A percentile compares a stretch with the other conserved stretches of the same genome.
These are phyloP conservation scores for Apiospora sp. DNA, from an alignment of 2,329 filamentous ascomycete species.

Conservation along the genomic window DNA sequence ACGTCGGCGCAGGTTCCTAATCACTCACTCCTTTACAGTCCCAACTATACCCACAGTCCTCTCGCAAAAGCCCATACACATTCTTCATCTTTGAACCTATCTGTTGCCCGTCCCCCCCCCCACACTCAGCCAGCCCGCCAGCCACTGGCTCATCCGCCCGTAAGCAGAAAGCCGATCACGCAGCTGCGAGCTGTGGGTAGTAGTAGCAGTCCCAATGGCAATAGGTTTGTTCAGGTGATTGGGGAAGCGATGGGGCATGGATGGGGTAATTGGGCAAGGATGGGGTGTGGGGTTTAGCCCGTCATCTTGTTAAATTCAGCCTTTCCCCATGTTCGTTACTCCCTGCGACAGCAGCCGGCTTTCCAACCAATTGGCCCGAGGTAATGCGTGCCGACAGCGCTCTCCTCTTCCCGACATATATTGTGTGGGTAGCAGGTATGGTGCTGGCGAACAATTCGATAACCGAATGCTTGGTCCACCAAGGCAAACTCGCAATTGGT, in stretches of 20 bases:
- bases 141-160: not conserved
- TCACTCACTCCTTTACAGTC: not conserved
- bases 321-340: not conserved
- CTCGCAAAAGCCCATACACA: not conserved
- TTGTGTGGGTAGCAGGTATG: not conserved
- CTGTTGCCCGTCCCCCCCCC: not conserved
- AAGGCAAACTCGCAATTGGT: not conserved
- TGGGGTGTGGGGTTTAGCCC: conserved; percentile 1
- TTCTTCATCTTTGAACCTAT: not conserved
- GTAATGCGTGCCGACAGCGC: not conserved
- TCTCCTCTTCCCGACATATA: not conserved
- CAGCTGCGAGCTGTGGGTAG: not conserved
- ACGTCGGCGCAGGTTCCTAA: not conserved
- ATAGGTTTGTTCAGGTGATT: not conserved
- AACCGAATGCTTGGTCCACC: not conserved
- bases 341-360: not conserved
- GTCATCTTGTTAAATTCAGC: not conserved
- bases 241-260: not conserved
- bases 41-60: not conserved
- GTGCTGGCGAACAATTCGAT: not conserved
- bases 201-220: not conserved
- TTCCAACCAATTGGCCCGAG: not conserved
- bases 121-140: not conserved
- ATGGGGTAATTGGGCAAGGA: not conserved
- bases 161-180: conserved; percentile 12